Conservation (phyloP, 2,329 filamentous ascomycete species). For the Fonsecaea pugnacius region DNA sequence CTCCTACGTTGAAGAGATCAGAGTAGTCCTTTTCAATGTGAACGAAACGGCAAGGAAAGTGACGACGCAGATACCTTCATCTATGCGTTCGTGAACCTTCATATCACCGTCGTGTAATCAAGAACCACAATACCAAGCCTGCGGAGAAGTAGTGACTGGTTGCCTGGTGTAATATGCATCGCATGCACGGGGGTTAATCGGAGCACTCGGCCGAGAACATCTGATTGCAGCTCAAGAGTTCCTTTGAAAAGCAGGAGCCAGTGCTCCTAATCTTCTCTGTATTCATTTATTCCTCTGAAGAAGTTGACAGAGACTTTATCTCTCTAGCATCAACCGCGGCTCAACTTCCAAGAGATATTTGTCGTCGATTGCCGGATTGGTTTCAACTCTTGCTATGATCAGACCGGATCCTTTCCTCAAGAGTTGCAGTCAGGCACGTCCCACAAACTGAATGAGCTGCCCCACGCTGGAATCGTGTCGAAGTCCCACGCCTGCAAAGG, state of each 20-base stretch:
- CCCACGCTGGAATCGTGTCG: slow-evolving; percentile 1
- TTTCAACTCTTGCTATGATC: neutral
- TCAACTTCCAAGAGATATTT: neutral
- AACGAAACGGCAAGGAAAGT: neutral
- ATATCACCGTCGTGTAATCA: neutral
- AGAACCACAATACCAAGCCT: neutral
- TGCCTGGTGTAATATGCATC: neutral
- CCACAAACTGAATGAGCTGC: slow-evolving; percentile 9
- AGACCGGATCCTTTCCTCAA: neutral
- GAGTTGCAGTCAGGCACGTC: neutral
- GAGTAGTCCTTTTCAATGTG: neutral
- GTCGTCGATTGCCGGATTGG: neutral
- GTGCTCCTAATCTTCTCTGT: neutral
- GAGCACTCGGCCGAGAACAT: neutral
- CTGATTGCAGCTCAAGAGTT: neutral
- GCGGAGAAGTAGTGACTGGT: neutral
- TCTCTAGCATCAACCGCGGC: neutral
- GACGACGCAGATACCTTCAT: neutral
- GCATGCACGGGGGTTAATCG: neutral
- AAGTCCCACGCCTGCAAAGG: slow-evolving; percentile 19
- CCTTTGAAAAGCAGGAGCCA: neutral
- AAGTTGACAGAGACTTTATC: neutral
- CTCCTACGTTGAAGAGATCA: neutral
- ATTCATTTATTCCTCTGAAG: neutral
- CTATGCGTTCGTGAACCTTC: neutral